Evolutionary conservation across 257 asterid species (phyloP).

Genomic region (Catharanthus roseus): DNA sequence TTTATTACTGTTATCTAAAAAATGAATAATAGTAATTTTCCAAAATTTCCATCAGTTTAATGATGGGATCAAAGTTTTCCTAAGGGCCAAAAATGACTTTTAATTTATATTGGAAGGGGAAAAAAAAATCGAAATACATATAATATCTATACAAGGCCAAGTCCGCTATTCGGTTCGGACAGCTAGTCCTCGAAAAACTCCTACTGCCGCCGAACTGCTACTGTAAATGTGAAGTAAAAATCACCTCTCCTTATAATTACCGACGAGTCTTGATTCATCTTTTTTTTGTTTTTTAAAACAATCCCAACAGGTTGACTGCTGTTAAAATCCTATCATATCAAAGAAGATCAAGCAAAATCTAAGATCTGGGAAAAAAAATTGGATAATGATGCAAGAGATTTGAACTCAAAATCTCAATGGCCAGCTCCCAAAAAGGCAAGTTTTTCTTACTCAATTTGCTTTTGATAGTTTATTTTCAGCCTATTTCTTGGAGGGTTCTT

Average conservation of each 20-base stretch:
- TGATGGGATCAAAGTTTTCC: too few species aligned
- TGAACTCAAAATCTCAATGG: constrained; percentile 25
- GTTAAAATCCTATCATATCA: neutral
- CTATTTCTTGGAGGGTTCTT: constrained; percentile 21
- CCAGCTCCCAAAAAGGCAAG: constrained; percentile 33
- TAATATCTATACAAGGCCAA: too few species aligned
- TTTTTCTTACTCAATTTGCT: constrained; percentile 24
- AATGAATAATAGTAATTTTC: too few species aligned
- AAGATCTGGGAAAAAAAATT: constrained; percentile 20
- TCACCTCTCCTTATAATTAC: neutral
- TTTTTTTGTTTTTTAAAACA: neutral
- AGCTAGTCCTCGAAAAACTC: neutral
- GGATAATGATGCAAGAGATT: constrained; percentile 16
- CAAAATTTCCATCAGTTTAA: too few species aligned
- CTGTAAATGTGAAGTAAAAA: constrained; percentile 1
- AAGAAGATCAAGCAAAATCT: neutral
- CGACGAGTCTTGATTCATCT: neutral
- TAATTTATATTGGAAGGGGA: too few species aligned
- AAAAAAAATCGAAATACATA: too few species aligned
- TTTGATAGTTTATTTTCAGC: constrained; percentile 14
- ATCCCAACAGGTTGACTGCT: neutral
- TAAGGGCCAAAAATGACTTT: too few species aligned
- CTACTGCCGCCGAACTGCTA: constrained; percentile 6
- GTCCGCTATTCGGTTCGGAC: neutral
- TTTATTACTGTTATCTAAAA: too few species aligned